phyloP scores from a whole-genome alignment of 1,284 basidiomycete species.

The Boletus sp. region DNA sequence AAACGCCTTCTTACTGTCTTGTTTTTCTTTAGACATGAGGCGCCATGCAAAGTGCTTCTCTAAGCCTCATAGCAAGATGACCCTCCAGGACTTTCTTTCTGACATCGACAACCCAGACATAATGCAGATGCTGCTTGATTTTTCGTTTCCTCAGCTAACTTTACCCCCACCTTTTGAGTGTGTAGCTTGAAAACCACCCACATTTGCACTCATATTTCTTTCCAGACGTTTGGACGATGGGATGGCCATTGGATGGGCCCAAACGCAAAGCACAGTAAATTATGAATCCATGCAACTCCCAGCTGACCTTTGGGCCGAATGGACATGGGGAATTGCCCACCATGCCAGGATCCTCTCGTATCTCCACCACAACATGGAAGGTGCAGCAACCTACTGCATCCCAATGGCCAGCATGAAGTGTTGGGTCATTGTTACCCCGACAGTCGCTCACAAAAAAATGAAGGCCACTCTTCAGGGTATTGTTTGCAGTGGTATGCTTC shows the following conservation, averaged over 20 bases:
- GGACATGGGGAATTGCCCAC: neutral
- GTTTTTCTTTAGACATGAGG: neutral
- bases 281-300: neutral
- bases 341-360: neutral
- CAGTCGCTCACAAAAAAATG: neutral
- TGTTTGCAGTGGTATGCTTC: rapidly evolving
- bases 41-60: neutral
- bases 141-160: neutral
- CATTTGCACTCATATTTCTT: neutral
- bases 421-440: neutral
- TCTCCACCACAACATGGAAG: neutral
- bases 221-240: neutral
- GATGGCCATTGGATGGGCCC: neutral
- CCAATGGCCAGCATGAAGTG: neutral
- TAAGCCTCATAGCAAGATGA: neutral
- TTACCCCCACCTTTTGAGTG: neutral
- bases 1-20: neutral
- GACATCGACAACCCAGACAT: neutral
- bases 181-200: neutral
- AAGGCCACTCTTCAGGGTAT: rapidly evolving
- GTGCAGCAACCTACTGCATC: neutral
- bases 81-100: neutral
- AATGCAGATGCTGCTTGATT: neutral
- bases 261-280: neutral
- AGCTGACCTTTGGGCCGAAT: neutral